Conservation (phyloP, 345 rosid species). For the Iberis pinnata region DNA sequence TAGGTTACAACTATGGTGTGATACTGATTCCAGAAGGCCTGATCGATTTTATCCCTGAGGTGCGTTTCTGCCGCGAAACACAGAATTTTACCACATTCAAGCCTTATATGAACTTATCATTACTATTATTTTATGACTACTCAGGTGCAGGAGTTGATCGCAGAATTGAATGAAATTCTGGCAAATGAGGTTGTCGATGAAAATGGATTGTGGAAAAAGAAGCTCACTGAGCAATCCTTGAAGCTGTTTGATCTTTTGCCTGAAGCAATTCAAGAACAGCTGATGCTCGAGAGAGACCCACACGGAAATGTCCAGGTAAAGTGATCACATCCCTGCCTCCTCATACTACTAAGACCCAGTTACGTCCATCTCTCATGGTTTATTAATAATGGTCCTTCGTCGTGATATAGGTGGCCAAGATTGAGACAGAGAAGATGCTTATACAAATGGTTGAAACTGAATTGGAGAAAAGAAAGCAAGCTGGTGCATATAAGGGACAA, state of each 20-base stretch:
- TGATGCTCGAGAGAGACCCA: slow-evolving; percentile 99
- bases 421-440: slow-evolving; percentile 98
- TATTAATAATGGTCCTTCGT: slow-evolving; percentile 2
- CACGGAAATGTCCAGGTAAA: slow-evolving; percentile 98
- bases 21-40: slow-evolving; percentile 97
- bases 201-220: slow-evolving; percentile 76
- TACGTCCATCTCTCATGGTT: not conserved
- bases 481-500: slow-evolving; percentile 52
- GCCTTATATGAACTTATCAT: not conserved
- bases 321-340: not conserved
- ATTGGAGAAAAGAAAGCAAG: slow-evolving; percentile 83
- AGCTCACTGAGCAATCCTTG: slow-evolving; percentile 60
- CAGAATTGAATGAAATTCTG: slow-evolving; percentile 87
- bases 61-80: slow-evolving; percentile 9
- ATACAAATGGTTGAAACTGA: slow-evolving; percentile 99
- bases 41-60: slow-evolving; percentile 99
- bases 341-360: not conserved
- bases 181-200: slow-evolving; percentile 83
- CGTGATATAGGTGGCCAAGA: slow-evolving; percentile 83
- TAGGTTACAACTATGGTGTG: slow-evolving; percentile 90
- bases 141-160: slow-evolving; percentile 89
- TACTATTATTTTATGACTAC: not conserved
- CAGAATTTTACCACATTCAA: slow-evolving; percentile 2
- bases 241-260: slow-evolving; percentile 87
- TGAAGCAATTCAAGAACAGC: slow-evolving; percentile 80